Conservation (phyloP, 2,329 filamentous ascomycete genomes). For the Amesomyces nigricolor region DNA sequence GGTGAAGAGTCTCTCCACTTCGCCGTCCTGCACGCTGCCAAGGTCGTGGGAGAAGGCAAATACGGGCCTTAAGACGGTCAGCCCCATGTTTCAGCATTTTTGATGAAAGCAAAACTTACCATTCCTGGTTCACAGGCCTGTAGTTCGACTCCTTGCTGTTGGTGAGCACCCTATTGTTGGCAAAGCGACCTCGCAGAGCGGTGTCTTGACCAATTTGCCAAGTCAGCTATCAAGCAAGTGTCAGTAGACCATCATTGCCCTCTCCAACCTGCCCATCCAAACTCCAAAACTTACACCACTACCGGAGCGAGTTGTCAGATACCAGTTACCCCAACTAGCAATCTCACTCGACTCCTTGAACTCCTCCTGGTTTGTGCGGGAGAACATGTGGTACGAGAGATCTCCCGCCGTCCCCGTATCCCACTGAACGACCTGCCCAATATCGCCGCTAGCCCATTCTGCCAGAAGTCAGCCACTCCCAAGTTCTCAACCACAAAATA, state of each 20-base stretch:
- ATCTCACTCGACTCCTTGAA: conserved; percentile 66
- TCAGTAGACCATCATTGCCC: not conserved
- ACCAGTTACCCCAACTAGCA: conserved; percentile 75
- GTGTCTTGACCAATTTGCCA: conserved; percentile 66
- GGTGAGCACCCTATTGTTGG: conserved; percentile 53
- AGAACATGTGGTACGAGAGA: conserved; percentile 60
- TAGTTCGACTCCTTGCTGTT: conserved; percentile 61
- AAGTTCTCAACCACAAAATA: too few species aligned
- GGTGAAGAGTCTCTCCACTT: conserved; percentile 58
- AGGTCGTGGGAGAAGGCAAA: conserved; percentile 70
- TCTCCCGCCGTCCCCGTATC: conserved; percentile 45
- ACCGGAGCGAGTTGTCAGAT: conserved; percentile 62
- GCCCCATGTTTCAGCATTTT: too few species aligned
- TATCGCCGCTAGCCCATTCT: conserved; percentile 70
- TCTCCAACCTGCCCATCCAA: not conserved
- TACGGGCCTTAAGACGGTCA: conserved; percentile 52
- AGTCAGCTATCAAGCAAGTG: conserved; percentile 44
- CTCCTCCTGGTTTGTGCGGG: conserved; percentile 52
- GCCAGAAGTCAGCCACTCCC: not conserved
- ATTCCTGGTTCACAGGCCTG: conserved; percentile 61
- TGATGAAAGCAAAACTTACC: conserved; percentile 26
- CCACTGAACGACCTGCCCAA: conserved; percentile 54
- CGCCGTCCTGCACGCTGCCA: conserved; percentile 35
- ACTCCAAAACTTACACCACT: conserved; percentile 35
- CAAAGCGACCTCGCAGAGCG: conserved; percentile 61